Evolutionary conservation across 352 stramenopile genomes (phyloP).

Genomic region (Pythium monospermum): DNA sequence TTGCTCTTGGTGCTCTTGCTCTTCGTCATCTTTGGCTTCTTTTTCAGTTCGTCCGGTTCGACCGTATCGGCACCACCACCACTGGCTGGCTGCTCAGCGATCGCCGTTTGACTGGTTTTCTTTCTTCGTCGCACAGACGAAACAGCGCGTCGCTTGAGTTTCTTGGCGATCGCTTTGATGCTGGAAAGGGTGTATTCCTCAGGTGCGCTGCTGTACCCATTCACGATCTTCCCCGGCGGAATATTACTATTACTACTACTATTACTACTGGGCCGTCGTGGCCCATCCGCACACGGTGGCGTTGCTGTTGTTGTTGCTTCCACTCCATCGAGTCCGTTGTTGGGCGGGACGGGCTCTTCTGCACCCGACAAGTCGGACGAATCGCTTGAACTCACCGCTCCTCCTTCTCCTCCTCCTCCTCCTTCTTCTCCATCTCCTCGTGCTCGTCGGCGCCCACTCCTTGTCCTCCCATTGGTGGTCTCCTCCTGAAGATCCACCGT

Average conservation of each 20-base stretch:
- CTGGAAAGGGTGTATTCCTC: constrained; percentile 18
- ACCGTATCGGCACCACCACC: too few relatives aligned
- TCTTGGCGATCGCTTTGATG: constrained; percentile 5
- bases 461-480: too few relatives aligned
- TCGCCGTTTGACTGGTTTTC: background rate
- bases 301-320: too few relatives aligned
- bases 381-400: constrained; percentile 22
- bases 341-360: constrained; percentile 59
- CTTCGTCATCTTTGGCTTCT: too few relatives aligned
- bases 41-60: too few relatives aligned
- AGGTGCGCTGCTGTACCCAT: constrained; percentile 32
- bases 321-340: constrained; percentile 8
- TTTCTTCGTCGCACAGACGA: constrained; percentile 10
- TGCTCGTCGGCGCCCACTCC: too few relatives aligned
- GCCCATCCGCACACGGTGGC: too few relatives aligned
- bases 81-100: background rate
- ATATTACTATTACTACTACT: too few relatives aligned
- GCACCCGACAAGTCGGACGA: constrained; percentile 66
- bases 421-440: too few relatives aligned
- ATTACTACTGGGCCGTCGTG: too few relatives aligned
- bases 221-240: too few relatives aligned
- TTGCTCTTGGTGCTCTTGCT: constrained; percentile 27
- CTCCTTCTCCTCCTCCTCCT: too few relatives aligned
- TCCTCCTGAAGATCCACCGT: constrained; percentile 21
- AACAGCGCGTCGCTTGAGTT: constrained; percentile 8